Evolutionary conservation across 148 eudicot species (phyloP).

Genomic region (Pouteria glomerata): DNA sequence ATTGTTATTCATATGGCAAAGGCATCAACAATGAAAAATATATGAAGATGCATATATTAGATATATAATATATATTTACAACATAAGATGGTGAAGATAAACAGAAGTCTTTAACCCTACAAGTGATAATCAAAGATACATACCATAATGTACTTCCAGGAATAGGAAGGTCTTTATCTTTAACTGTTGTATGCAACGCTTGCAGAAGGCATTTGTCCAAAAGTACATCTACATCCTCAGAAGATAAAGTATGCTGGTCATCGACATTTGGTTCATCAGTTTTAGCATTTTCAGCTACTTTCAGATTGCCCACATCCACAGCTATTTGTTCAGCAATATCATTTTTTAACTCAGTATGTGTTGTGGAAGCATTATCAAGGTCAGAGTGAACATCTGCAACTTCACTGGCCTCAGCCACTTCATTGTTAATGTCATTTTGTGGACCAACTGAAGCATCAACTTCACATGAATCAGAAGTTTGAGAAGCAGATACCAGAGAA

Average conservation of each 20-base stretch:
- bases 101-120: neutral
- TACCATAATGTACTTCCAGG: slow-evolving; percentile 96
- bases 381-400: slow-evolving; percentile 22
- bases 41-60: neutral
- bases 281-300: slow-evolving; percentile 35
- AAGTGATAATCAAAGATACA: too few species aligned
- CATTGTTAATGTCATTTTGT: slow-evolving; percentile 24
- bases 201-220: slow-evolving; percentile 84
- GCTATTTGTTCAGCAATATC: slow-evolving; percentile 41
- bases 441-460: slow-evolving; percentile 36
- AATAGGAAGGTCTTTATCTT: slow-evolving; percentile 89
- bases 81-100: neutral
- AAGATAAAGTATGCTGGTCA: slow-evolving; percentile 43
- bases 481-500: slow-evolving; percentile 32
- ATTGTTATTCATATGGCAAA: neutral
- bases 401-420: slow-evolving; percentile 28
- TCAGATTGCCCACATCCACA: slow-evolving; percentile 41
- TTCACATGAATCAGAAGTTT: slow-evolving; percentile 41
- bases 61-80: neutral
- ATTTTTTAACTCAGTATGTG: slow-evolving; percentile 20
- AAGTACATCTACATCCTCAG: slow-evolving; percentile 67
- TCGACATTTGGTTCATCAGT: slow-evolving; percentile 38
- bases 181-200: slow-evolving; percentile 86
- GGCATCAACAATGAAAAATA: neutral
- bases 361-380: slow-evolving; percentile 19